Conservation (phyloP, 257 asterid species). For the Petrea volubilis region DNA sequence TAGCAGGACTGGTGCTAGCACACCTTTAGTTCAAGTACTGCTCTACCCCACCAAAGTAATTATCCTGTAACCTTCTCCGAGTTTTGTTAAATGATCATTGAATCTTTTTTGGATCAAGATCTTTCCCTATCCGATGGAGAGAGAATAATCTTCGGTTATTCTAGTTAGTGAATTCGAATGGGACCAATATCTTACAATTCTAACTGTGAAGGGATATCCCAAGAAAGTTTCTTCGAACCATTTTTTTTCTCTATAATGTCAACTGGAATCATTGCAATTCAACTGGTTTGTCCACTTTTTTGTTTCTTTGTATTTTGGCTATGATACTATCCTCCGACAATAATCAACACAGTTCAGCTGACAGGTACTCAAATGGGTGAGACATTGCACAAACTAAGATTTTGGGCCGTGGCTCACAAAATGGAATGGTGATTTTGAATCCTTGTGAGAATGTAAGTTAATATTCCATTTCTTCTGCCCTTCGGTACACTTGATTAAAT, state of each 20-base stretch:
- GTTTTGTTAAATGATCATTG: slow-evolving; percentile 18
- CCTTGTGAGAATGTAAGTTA: slow-evolving; percentile 73
- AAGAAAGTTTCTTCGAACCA: slow-evolving; percentile 87
- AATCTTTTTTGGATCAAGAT: slow-evolving; percentile 53
- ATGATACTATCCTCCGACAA: slow-evolving; percentile 6
- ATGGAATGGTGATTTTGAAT: slow-evolving; percentile 82
- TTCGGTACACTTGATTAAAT: background rate
- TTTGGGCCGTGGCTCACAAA: slow-evolving; percentile 93
- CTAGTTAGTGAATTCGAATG: slow-evolving; percentile 86
- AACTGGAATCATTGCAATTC: slow-evolving; percentile 94
- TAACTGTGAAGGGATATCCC: slow-evolving; percentile 87
- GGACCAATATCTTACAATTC: slow-evolving; percentile 90
- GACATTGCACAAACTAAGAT: slow-evolving; percentile 82
- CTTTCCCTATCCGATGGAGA: slow-evolving; percentile 92
- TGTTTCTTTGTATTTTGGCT: slow-evolving; percentile 21
- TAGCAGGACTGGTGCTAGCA: slow-evolving; percentile 91
- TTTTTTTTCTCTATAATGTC: slow-evolving; percentile 88
- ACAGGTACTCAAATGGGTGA: slow-evolving; percentile 98
- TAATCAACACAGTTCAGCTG: slow-evolving; percentile 27
- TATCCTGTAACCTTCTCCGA: slow-evolving; percentile 9
- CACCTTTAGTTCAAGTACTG: slow-evolving; percentile 85
- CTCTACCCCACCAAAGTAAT: slow-evolving; percentile 16
- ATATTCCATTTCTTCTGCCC: background rate
- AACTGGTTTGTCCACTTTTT: slow-evolving; percentile 73
- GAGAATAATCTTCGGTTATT: slow-evolving; percentile 92